Base-by-base conservation (phyloP, 2,329 filamentous ascomycete genomes). In the Phaeosphaeria sp. region DNA sequence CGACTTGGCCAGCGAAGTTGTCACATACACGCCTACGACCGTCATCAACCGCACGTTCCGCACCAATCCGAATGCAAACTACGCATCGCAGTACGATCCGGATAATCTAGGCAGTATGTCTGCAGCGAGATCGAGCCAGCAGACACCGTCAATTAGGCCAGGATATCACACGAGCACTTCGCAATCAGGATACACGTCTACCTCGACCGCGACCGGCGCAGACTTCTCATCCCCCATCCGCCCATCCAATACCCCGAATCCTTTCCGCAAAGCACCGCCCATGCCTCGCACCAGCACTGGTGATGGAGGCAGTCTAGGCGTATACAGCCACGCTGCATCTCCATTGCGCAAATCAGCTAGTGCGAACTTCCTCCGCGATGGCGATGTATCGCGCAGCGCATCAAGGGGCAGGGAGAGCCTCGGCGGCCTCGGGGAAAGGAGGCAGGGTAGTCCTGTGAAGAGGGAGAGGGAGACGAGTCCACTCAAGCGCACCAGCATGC, bases 51-150 rank as follows among this genome's bases (percentile, higher is more conserved):
- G 91, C 46, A 87, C 87, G 1, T 97, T 97, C 77, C 85, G 87
- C 61, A 91, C 90, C 1, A 91, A 93, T 57, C 90, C 92, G 4
- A 97, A 97, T 73, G 89, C 90, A 0, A 92, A 91, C 73, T 95
- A 95, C 72, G 78, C 86, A 30, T 86, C 85, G 57, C 87, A 92
- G 65, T 84, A 92, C 62, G 88, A 93, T 67, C 88, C 90, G 0
- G 88, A 93, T 47, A 81, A 80, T 46, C 67, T 68, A n/a, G 52
- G 48, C 25, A 62, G 62, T 1, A 45, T 58, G 1, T 65, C 68
- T 9, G 60, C 66, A 25, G 49, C 62, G 4, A 58, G 61, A 47
- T 63, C 69, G 11, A 57, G 58, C 39, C 52, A 63, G n/a, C 66
- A 68, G 22, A 73, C 73, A 6, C 73, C 72, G 7, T 72, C 69